Evolutionary conservation across 305 asterid species (phyloP), one percentile per base, ranked within the genome.

Genomic region (Lippia alba): DNA sequence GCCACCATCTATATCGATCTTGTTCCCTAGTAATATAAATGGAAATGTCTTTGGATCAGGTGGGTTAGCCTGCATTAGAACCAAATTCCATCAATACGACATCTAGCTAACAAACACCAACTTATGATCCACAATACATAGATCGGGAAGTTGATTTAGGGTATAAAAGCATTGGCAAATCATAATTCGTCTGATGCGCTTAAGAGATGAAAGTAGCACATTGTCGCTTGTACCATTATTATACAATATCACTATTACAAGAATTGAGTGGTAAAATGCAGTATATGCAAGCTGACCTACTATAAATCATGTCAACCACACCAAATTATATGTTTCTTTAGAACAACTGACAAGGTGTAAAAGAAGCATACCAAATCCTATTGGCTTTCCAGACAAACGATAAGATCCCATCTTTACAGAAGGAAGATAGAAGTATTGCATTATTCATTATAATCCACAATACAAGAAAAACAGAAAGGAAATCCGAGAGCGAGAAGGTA

Each of bases 1-100:
- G 60, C 97, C 97, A 8, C 49, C 49, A 44, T 44, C 49, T 44
- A 44, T 44, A 44, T 44, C 49, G 1, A 44, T 44, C 12, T 44
- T 44, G 49, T 44, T 94, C 66, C 99, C 99, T 18, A 94, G 85
- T 82, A 94, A 76, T 80, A 89, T 85, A 79, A 94, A 94, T 14
- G 99, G 99, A 79, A 94, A 94, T 46, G 86, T 82, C 84, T 83
- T 84, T 3, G 97, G 91, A 56, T 94, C 96, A 5, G 87, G 75
- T 45, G 99, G 99, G 74, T 87, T 94, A 54, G 99, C 99, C 99
- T 94, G 93, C 85, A 86, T 66, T 74, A 76, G 34, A 69, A 64
- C 53, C 58, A 24, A 71, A 79, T 24, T 66, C 50, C 50, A 75
- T 79, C 66, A 78, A 64, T 54, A 34, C 55, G 58, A 34, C 48